phyloP scores from a whole-genome alignment of 768 basidiomycete species.

The Boletales sp. region DNA sequence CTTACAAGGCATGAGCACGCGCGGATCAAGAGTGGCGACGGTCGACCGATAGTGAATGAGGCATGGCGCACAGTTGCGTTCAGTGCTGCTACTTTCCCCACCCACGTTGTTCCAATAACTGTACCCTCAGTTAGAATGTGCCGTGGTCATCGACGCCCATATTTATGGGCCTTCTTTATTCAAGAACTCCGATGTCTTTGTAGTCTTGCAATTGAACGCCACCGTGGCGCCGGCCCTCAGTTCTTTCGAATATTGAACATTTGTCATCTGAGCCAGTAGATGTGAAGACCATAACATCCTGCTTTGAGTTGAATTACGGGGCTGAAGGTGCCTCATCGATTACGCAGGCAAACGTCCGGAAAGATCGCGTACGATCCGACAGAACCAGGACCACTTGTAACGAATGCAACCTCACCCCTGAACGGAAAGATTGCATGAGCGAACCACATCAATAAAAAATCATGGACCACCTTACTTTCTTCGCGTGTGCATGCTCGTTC shows the following conservation, averaged over 20 bases:
- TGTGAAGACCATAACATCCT: conserved; percentile 55
- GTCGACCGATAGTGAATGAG: conserved; percentile 38
- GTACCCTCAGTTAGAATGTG: neutral
- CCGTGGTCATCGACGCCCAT: conserved; percentile 27
- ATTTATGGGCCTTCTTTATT: conserved; percentile 52
- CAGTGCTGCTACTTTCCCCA: conserved; percentile 47
- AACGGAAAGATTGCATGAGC: too few relatives aligned
- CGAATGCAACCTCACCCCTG: conserved; percentile 47
- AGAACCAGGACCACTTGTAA: conserved; percentile 39
- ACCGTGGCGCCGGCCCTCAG: conserved; percentile 52
- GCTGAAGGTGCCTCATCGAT: conserved; percentile 12
- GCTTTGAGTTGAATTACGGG: conserved; percentile 45
- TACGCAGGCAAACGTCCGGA: too few relatives aligned
- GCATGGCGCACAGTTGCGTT: conserved; percentile 39
- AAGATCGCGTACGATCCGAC: conserved; percentile 47
- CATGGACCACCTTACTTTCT: conserved; percentile 19
- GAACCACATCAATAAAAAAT: too few relatives aligned
- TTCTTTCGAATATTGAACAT: conserved; percentile 51
- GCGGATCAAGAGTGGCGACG: neutral
- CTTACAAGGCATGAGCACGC: conserved; percentile 8
- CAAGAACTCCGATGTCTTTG: conserved; percentile 46
- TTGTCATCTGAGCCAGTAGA: conserved; percentile 69
- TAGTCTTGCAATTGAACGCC: conserved; percentile 69
- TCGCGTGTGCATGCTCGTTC: conserved; percentile 15
- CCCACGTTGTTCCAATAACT: conserved; percentile 44